Evolutionary conservation across 352 stramenopile species (phyloP), one percentile per base, ranked within the genome.

Genomic region (Pilasporangium apinafurcum): DNA sequence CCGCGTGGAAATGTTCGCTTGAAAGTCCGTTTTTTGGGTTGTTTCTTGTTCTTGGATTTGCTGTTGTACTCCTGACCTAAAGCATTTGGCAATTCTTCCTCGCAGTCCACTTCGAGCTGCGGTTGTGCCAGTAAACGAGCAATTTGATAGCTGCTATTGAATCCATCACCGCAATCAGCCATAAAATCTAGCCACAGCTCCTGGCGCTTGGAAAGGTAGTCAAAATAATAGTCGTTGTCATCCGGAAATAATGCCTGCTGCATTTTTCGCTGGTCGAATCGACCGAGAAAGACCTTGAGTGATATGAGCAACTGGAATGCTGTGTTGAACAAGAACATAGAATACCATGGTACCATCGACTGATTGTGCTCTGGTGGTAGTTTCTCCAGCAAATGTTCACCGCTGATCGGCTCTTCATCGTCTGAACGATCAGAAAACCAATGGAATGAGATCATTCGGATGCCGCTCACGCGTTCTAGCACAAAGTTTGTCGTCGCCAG

Each of bases 151-250:
- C 80, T 96, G 44, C 86, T 95, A 51, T 96, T 96, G 42, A 97
- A 97, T 3, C 91, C 91, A 43, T 97, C 91, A 4, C 91, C 91
- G 25, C 84, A 96, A 50, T 97, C 91, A 10, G 86, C 88, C 70
- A 97, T 95, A 31, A 96, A 97, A 48, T 97, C 91, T 21, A 97
- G 75, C 91, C 91, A 97, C n/a, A 93, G 47, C 5, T 92, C 77
- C 38, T 96, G 65, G 5, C 75, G 73, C 1, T 68, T 37, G 8
- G 85, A 67, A 16, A 92, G 68, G 46, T 92, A 83, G n/a, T 92
- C 77, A 55, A 92, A 92, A 7, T 78, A 45, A 26, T 91, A 90
- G 29, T 87, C 74, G 18, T 84, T 61, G 33, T 88, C 71, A 32
- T 79, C 62, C 0, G 72, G 66, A 35, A 87, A 77, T 24, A 95